A percentile compares a stretch with the other conserved stretches of the same genome.
phyloP scores from a whole-genome alignment of 1,139 yeast species.

The Debaryomycetaceae sp. region DNA sequence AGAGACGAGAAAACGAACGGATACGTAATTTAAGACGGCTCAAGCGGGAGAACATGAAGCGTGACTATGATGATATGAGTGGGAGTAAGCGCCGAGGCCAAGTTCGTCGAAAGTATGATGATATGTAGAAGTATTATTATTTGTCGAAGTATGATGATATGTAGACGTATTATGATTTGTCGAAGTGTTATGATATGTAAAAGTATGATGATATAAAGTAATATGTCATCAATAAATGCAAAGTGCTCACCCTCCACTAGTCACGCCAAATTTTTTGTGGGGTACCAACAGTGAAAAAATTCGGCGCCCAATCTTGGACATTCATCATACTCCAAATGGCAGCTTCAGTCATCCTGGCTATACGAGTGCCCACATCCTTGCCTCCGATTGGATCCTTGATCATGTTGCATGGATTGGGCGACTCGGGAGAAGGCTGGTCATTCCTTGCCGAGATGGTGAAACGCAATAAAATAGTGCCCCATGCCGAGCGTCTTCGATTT shows the following conservation, averaged over 20 bases:
- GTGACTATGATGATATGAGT: constrained; percentile 34
- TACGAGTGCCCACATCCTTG: too few relatives aligned
- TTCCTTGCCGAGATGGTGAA: constrained; percentile 49
- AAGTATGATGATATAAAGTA: too few relatives aligned
- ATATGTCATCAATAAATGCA: too few relatives aligned
- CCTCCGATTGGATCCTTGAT: constrained; percentile 71
- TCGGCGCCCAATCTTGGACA: too few relatives aligned
- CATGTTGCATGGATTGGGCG: constrained; percentile 87
- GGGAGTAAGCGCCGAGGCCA: constrained; percentile 20
- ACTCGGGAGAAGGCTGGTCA: constrained; percentile 81
- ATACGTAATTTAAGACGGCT: constrained; percentile 85
- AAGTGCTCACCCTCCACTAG: too few relatives aligned
- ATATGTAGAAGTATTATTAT: too few relatives aligned
- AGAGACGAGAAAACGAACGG: constrained; percentile 88
- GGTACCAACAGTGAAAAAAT: too few relatives aligned
- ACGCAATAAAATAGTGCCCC: constrained; percentile 30
- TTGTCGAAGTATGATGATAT: constrained; percentile 43
- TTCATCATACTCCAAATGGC: too few relatives aligned
- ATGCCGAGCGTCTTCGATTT: constrained; percentile 54
- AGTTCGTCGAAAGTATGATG: constrained; percentile 46
- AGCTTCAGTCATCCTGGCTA: too few relatives aligned
- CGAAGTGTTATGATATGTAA: constrained; percentile 36
- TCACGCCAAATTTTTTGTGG: too few relatives aligned
- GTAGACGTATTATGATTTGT: too few relatives aligned
- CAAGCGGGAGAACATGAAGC: constrained; percentile 78